A percentile compares a stretch with the other conserved stretches of the same genome.
phyloP scores from a whole-genome alignment of 495 filamentous ascomycete species.

The Aspergillus kassunensis region DNA sequence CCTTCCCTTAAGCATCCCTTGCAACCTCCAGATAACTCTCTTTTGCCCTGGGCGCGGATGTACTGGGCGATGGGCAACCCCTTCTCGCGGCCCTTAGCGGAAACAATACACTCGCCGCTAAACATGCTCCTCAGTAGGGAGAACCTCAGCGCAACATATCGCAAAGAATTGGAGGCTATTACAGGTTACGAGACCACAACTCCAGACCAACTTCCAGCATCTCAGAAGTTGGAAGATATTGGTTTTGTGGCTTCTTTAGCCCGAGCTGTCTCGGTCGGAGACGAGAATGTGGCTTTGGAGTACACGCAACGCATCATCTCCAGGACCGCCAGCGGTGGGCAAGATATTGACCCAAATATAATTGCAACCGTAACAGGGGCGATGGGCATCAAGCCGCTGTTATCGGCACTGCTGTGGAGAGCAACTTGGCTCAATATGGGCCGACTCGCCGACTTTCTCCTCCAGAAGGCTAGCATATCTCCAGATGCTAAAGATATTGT shows the following conservation, averaged over 20 bases:
- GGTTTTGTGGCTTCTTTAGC: not conserved
- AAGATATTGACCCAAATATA: too few relatives aligned
- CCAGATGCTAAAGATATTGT: not conserved
- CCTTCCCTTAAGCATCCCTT: not conserved
- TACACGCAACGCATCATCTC: not conserved
- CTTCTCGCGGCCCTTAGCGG: not conserved
- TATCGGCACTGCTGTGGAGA: not conserved
- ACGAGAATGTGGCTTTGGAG: not conserved
- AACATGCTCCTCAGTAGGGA: not conserved
- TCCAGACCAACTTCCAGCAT: not conserved
- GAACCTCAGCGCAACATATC: not conserved
- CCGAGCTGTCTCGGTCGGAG: not conserved
- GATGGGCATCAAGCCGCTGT: not conserved
- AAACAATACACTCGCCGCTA: not conserved
- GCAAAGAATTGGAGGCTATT: not conserved
- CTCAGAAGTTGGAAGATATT: not conserved
- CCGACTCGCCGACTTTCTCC: not conserved
- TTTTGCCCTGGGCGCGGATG: not conserved
- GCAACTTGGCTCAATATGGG: not conserved
- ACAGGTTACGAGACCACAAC: not conserved
- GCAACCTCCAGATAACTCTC: not conserved
- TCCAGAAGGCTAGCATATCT: not conserved
- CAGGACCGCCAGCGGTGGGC: too few relatives aligned
- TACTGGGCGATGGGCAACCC: conserved; percentile 1
- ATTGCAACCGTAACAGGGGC: not conserved